phyloP scores from a whole-genome alignment of 805 yeast genomes.

The Barnettozyma vustinii region DNA sequence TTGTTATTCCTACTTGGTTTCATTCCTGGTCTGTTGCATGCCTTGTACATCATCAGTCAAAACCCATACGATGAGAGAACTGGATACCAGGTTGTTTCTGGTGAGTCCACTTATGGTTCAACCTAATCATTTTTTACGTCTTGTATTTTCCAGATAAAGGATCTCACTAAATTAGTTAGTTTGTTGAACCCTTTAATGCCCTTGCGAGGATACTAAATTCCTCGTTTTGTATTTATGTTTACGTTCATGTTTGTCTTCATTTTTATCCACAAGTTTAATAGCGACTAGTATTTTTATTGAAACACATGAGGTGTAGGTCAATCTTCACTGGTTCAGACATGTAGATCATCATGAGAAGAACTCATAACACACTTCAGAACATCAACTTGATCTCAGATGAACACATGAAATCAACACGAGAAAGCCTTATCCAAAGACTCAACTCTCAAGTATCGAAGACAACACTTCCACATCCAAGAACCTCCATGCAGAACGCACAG shows the following conservation, averaged over 20 bases:
- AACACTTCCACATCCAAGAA: background rate
- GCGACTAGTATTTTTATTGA: too few species aligned
- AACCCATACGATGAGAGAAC: slow-evolving; percentile 39
- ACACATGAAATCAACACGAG: background rate
- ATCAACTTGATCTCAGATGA: background rate
- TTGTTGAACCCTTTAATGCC: background rate
- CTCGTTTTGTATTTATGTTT: background rate
- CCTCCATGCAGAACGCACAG: slow-evolving; percentile 11
- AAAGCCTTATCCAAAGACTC: background rate
- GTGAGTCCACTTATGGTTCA: slow-evolving; percentile 20
- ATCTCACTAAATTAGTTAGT: background rate
- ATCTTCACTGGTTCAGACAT: slow-evolving; percentile 1
- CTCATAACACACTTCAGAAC: background rate
- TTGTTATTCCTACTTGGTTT: slow-evolving; percentile 56
- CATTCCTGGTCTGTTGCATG: slow-evolving; percentile 66
- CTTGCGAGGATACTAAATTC: background rate
- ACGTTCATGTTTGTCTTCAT: too few species aligned
- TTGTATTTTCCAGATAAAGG: background rate
- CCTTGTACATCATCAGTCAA: slow-evolving; percentile 56
- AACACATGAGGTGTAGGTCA: background rate
- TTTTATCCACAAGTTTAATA: too few species aligned
- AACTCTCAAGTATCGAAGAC: background rate
- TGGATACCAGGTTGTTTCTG: slow-evolving; percentile 11
- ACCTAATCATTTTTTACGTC: slow-evolving; percentile 7
- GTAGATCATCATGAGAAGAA: background rate